Evolutionary conservation across 345 rosid species (phyloP).

Genomic region (Arabidopsis thaliana): TAIR10.1 NC_003075.7:16796001-16796500

Average conservation of each 20-base stretch:
- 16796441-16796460: slow-evolving; percentile 64
- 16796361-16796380: slow-evolving; percentile 41
- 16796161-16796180: slow-evolving; percentile 58
- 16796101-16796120: slow-evolving; percentile 66
- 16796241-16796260: neutral
- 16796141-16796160: slow-evolving; percentile 64
- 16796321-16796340: slow-evolving; percentile 21
- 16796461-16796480: slow-evolving; percentile 87
- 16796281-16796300: slow-evolving; percentile 33
- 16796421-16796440: slow-evolving; percentile 46
- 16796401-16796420: slow-evolving; percentile 2
- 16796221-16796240: slow-evolving; percentile 11
- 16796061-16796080: slow-evolving; percentile 82
- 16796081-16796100: slow-evolving; percentile 63
- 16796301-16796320: slow-evolving; percentile 4
- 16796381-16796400: slow-evolving; percentile 40
- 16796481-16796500: slow-evolving; percentile 95
- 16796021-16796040: slow-evolving; percentile 38
- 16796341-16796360: slow-evolving; percentile 45
- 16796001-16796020: no score
- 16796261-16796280: slow-evolving; percentile 20
- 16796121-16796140: slow-evolving; percentile 81
- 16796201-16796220: slow-evolving; percentile 58
- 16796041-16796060: slow-evolving; percentile 65
- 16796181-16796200: slow-evolving; percentile 68